Evolutionary conservation across 805 yeast genomes (phyloP).

Genomic region (Candida boleticola): DNA sequence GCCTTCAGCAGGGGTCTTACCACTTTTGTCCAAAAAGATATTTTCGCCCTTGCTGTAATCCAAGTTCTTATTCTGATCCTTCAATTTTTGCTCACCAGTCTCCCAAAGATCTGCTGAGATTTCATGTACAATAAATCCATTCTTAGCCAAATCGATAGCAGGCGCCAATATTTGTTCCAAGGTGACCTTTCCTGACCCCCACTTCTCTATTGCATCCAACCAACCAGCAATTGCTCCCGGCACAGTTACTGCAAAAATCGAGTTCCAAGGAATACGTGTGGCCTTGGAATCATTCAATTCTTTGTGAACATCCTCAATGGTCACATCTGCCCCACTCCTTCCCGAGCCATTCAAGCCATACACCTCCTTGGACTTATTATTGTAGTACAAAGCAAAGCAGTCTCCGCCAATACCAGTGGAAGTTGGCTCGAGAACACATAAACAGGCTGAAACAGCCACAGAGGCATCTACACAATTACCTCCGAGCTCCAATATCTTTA

Average conservation of each 20-base stretch:
- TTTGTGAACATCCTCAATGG: conserved; percentile 46
- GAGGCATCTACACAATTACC: conserved; percentile 73
- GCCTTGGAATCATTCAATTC: conserved; percentile 38
- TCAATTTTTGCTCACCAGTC: conserved; percentile 36
- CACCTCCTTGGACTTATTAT: conserved; percentile 47
- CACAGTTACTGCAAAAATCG: conserved; percentile 63
- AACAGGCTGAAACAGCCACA: conserved; percentile 56
- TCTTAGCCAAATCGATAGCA: conserved; percentile 66
- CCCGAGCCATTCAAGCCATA: conserved; percentile 78
- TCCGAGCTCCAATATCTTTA: conserved; percentile 61
- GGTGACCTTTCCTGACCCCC: conserved; percentile 71
- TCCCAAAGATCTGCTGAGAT: conserved; percentile 54
- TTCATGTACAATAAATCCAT: conserved; percentile 64
- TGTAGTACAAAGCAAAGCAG: conserved; percentile 62
- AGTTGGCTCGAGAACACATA: conserved; percentile 55
- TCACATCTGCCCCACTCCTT: conserved; percentile 52
- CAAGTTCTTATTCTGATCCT: conserved; percentile 30
- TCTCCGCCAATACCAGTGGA: conserved; percentile 70
- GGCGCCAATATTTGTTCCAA: conserved; percentile 59
- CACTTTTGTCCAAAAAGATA: conserved; percentile 33
- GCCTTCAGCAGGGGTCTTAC: conserved; percentile 51
- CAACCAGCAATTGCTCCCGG: conserved; percentile 84
- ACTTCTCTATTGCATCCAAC: conserved; percentile 62
- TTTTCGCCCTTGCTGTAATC: conserved; percentile 25
- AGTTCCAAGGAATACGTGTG: conserved; percentile 50